Base-by-base conservation (phyloP, 768 basidiomycete genomes). In the Mycena vulgaris region DNA sequence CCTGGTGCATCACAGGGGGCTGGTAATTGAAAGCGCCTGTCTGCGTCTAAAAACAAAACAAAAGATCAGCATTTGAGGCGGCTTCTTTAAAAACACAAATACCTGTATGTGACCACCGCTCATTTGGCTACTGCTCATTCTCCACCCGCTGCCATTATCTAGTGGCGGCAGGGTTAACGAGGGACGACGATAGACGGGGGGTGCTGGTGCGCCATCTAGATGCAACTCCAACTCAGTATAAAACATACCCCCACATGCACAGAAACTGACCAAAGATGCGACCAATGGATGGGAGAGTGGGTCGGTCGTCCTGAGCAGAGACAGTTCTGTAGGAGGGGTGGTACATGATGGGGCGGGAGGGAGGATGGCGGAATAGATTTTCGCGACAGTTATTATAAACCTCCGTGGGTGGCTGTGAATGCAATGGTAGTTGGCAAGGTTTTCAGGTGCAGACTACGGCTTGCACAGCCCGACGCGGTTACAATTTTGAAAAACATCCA, bases 221-320 rank as follows among this genome's bases (percentile, higher is more conserved):
- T n/a, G n/a, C n/a, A n/a, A n/a, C n/a, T n/a, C n/a, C n/a, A n/a
- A n/a, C 1, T 23, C 8, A n/a, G 21, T n/a, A 30, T 25, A 16
- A 49, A 47, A 49, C 21, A 31, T 25, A 68, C 45, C 21, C 8
- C 40, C 9, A 25, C 28, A 60, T 19, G 31, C 6, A n/a, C 5
- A 47, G 27, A 47, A 17, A 68, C 68, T 23, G 16, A 75, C 74
- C 75, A 19, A 77, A 75, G 21, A 77, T 77, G 19, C 76, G 72
- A 67, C 74, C 73, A 59, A 77, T 77, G 23, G 76, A 77, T 19
- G 76, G 76, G 27, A 77, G 71, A 21, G 75, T 74, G 10, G 76
- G 76, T 33, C 73, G 66, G 37, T 72, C 68, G 52, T 74, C 72
- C 6, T 47, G 57, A 31, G 56, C 23, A 47, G 60, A 21, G 51